Percentiles rank a stretch among this genome's conserved stretches.
phyloP scores from a whole-genome alignment of 1,284 basidiomycete species.

The Boletus semigastroideus region DNA sequence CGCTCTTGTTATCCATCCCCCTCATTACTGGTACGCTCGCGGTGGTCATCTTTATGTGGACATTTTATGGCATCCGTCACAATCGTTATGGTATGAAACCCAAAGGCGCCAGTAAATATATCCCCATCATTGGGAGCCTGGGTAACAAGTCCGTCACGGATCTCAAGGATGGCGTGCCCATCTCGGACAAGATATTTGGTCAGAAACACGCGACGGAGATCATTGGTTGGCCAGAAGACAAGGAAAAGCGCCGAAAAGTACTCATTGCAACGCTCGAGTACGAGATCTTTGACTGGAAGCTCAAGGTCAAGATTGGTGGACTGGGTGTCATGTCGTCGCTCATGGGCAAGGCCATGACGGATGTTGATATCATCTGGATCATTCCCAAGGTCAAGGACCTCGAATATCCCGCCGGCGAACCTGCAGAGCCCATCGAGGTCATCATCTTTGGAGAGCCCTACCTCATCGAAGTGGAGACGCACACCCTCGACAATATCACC shows the following conservation, averaged over 20 bases:
- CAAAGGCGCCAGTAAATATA: conserved; percentile 67
- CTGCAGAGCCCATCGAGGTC: conserved; percentile 89
- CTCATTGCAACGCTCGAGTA: conserved; percentile 91
- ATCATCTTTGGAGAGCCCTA: conserved; percentile 95
- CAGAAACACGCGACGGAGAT: conserved; percentile 58
- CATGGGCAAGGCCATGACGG: conserved; percentile 96
- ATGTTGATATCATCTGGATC: conserved; percentile 92
- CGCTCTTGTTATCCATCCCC: conserved; percentile 77
- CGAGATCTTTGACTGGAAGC: conserved; percentile 94
- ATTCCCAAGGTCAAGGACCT: conserved; percentile 91
- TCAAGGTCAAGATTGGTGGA: conserved; percentile 96
- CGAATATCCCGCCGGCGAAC: conserved; percentile 88
- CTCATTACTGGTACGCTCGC: conserved; percentile 81
- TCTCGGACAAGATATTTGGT: conserved; percentile 67
- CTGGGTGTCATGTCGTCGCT: conserved; percentile 94
- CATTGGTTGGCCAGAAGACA: conserved; percentile 92
- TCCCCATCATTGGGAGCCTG: conserved; percentile 70
- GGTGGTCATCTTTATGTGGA: conserved; percentile 88
- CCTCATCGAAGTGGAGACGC: conserved; percentile 91
- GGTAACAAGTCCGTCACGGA: conserved; percentile 67
- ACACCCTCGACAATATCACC: conserved; percentile 90
- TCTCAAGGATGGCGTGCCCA: conserved; percentile 50
- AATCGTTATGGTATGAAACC: conserved; percentile 84
- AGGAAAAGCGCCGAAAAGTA: conserved; percentile 84
- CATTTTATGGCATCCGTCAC: conserved; percentile 92